Percentiles rank a stretch among this genome's conserved stretches.
Evolutionary conservation across 2,329 filamentous ascomycete species (phyloP).

Genomic region (Ustulina deusta): DNA sequence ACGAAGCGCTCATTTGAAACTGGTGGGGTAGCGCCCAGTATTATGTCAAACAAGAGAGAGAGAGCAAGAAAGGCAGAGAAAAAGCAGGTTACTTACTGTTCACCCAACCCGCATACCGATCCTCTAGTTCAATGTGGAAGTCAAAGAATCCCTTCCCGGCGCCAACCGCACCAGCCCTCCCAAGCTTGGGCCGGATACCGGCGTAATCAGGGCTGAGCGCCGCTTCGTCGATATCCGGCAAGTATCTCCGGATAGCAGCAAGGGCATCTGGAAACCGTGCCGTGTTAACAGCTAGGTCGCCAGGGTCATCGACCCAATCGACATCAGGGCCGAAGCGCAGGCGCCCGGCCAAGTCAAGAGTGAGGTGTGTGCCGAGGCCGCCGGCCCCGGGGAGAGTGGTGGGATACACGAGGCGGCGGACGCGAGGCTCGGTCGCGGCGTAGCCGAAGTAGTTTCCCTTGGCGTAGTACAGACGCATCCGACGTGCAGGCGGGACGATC

Average conservation of each 20-base stretch:
- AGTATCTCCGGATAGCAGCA: conserved; percentile 79
- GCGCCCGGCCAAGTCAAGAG: conserved; percentile 85
- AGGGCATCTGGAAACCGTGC: conserved; percentile 75
- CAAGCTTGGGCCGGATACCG: conserved; percentile 90
- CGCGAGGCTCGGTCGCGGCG: conserved; percentile 69
- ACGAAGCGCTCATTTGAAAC: background rate
- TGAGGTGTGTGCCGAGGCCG: conserved; percentile 92
- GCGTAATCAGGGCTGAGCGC: conserved; percentile 86
- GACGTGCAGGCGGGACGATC: conserved; percentile 68
- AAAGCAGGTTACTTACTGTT: conserved; percentile 62
- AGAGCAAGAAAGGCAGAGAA: background rate
- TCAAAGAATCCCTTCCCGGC: conserved; percentile 80
- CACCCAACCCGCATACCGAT: conserved; percentile 84
- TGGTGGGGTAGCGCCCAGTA: background rate
- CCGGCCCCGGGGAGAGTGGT: conserved; percentile 84
- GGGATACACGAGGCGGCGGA: conserved; percentile 85
- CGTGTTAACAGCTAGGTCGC: conserved; percentile 75
- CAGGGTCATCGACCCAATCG: conserved; percentile 84
- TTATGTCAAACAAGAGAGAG: too few relatives aligned
- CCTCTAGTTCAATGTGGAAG: conserved; percentile 82
- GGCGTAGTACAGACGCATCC: conserved; percentile 78
- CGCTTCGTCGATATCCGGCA: conserved; percentile 76
- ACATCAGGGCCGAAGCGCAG: conserved; percentile 95
- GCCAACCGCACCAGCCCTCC: conserved; percentile 67
- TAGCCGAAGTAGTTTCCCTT: conserved; percentile 98